These are phyloP conservation scores for Parastagonospora avenae DNA, from an alignment of 2,329 filamentous ascomycete species.

Conservation along the genomic window DNA sequence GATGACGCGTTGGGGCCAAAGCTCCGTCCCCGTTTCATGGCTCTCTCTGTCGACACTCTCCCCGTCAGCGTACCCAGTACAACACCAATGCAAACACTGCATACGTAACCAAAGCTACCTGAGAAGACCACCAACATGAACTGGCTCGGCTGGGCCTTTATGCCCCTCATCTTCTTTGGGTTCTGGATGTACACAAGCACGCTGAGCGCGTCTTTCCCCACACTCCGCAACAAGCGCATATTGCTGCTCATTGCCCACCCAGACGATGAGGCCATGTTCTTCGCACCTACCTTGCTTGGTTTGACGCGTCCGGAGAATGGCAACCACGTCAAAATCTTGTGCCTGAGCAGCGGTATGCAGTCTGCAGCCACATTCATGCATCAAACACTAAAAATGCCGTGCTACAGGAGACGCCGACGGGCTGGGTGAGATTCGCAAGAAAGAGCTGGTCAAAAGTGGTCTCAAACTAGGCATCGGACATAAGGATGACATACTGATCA, in stretches of 20 bases:
- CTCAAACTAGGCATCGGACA: slow-evolving; percentile 74
- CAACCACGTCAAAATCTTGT: slow-evolving; percentile 94
- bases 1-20: slow-evolving; percentile 17
- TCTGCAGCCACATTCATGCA: background rate
- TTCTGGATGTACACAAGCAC: slow-evolving; percentile 56
- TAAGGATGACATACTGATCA: slow-evolving; percentile 81
- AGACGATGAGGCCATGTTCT: slow-evolving; percentile 99
- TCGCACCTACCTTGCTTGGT: slow-evolving; percentile 85
- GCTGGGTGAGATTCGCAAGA: slow-evolving; percentile 79
- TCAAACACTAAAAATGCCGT: slow-evolving; percentile 8
- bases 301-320: slow-evolving; percentile 78
- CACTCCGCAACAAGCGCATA: slow-evolving; percentile 80
- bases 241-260: slow-evolving; percentile 94
- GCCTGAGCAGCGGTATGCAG: slow-evolving; percentile 76
- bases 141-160: slow-evolving; percentile 45
- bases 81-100: background rate
- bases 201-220: slow-evolving; percentile 62
- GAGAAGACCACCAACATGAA: slow-evolving; percentile 41
- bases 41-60: background rate
- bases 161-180: slow-evolving; percentile 50
- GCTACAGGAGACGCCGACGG: slow-evolving; percentile 78
- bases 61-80: background rate
- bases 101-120: background rate
- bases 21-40: slow-evolving; percentile 8
- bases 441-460: slow-evolving; percentile 82